phyloP scores from a whole-genome alignment of 2,329 filamentous ascomycete genomes.

The Ilyonectria sp. region DNA sequence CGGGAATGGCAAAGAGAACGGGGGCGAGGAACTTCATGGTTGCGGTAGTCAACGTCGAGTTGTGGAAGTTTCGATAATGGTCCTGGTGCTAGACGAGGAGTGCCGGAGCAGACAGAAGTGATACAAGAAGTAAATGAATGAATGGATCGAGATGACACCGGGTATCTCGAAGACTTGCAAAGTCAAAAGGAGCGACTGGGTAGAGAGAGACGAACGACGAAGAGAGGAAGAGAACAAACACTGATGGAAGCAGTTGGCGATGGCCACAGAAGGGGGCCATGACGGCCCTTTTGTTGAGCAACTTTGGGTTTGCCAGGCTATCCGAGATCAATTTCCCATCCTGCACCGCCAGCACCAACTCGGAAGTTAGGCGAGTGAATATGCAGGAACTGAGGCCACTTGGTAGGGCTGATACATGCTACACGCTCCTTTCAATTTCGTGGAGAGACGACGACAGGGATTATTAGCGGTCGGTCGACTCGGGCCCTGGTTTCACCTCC shows the following conservation, averaged over 20 bases:
- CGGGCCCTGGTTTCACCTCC: constrained; percentile 7
- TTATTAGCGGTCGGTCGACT: constrained; percentile 16
- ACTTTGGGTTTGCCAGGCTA: background rate
- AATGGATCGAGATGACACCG: constrained; percentile 29
- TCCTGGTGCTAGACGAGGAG: constrained; percentile 42
- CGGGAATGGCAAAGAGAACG: constrained; percentile 43
- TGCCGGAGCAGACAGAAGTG: constrained; percentile 4
- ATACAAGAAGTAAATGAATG: constrained; percentile 21
- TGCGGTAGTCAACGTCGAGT: constrained; percentile 16
- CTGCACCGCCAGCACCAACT: constrained; percentile 21
- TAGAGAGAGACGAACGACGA: constrained; percentile 29
- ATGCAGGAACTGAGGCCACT: constrained; percentile 41
- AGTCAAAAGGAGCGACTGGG: constrained; percentile 38
- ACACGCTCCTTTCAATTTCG: constrained; percentile 46
- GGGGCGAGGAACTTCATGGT: constrained; percentile 48
- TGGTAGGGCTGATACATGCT: constrained; percentile 46
- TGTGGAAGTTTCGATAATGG: constrained; percentile 7
- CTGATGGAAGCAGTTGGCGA: constrained; percentile 16
- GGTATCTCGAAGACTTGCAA: constrained; percentile 32
- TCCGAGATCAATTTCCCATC: constrained; percentile 32
- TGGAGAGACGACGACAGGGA: constrained; percentile 27
- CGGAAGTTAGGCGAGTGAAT: constrained; percentile 3
- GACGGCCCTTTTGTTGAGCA: constrained; percentile 8
- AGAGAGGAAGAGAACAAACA: constrained; percentile 25
- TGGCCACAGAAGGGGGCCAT: constrained; percentile 4